Evolutionary conservation across 1,284 basidiomycete genomes (phyloP).

Genomic region (Polyporus tsugae): DNA sequence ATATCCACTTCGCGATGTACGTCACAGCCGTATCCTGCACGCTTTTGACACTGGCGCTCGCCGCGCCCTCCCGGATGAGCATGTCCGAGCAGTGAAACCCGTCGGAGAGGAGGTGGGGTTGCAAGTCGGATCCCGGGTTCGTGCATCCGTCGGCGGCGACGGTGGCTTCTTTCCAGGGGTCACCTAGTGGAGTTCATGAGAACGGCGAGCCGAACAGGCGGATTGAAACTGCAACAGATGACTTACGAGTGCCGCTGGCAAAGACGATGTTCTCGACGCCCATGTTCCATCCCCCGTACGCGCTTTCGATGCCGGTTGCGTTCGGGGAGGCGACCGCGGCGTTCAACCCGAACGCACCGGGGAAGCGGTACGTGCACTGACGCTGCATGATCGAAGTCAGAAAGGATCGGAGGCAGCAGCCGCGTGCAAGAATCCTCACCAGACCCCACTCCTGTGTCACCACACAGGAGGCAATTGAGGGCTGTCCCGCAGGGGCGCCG

Average conservation of each 20-base stretch:
- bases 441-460: constrained; percentile 60
- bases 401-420: constrained; percentile 24
- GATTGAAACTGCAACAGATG: background rate
- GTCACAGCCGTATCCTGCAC: constrained; percentile 56
- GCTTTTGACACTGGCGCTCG: constrained; percentile 55
- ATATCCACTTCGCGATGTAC: constrained; percentile 29
- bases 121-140: constrained; percentile 53
- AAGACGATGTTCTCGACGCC: constrained; percentile 65
- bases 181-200: constrained; percentile 48
- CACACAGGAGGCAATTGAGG: constrained; percentile 62
- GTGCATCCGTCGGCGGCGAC: constrained; percentile 59
- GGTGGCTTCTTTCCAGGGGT: constrained; percentile 74
- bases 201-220: background rate
- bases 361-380: constrained; percentile 66
- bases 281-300: constrained; percentile 68
- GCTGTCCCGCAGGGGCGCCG: constrained; percentile 55
- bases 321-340: constrained; percentile 41
- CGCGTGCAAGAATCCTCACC: constrained; percentile 43
- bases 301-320: constrained; percentile 49
- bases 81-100: constrained; percentile 75
- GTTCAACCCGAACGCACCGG: constrained; percentile 50
- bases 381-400: constrained; percentile 47
- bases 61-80: constrained; percentile 44
- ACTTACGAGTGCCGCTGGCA: constrained; percentile 69
- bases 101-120: constrained; percentile 62